Base-by-base conservation (phyloP, 805 yeast genomes). In the Schizosaccharomyces lindneri region DNA sequence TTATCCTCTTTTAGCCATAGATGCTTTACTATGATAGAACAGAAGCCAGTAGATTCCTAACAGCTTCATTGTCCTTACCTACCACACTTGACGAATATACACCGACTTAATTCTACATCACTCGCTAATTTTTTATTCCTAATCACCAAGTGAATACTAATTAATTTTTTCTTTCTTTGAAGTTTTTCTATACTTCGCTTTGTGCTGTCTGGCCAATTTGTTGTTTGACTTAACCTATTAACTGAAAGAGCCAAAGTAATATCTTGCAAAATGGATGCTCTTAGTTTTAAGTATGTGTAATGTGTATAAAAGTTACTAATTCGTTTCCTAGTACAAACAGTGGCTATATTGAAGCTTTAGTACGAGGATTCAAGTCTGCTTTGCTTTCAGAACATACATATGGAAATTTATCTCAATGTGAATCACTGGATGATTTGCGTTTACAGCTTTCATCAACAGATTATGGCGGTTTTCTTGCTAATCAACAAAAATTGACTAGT, bases 401-500 rank as follows among this genome's bases (percentile, higher is more conserved):
- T 73, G 77, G 85, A 69, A 94, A 93, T 73, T 74, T 93, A 69
- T 86, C 97, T 2, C 99, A 93, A 72, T 94, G 98, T 74, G 98
- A 94, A 68, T 81, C 85, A 55, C 78, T 93, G 65, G 98, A 93
- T 62, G 99, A 93, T 73, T 77, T 94, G 69, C 90, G 88, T 73
- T 76, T 94, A 62, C 98, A 94, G 75, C 78, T 93, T 62, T 84
- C 95, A 2, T 87, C 97, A 55, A 90, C 98, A 11, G 98, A 94
- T 70, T 93, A 93, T 73, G 96, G 96, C 57, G 85, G 84, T 72
- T 87, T 89, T 69, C 76, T 93, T 63, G 78, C 94, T 32, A 85
- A 87, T 65, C 83, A 89, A 15, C 80, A 88, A 3, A 82, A 88
- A n/a, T 74, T 93, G 65, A 79, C 95, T 27, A 89, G 98, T 1